Evolutionary conservation across 2,329 filamentous ascomycete genomes (phyloP).

Genomic region (Monosporascus sp.): DNA sequence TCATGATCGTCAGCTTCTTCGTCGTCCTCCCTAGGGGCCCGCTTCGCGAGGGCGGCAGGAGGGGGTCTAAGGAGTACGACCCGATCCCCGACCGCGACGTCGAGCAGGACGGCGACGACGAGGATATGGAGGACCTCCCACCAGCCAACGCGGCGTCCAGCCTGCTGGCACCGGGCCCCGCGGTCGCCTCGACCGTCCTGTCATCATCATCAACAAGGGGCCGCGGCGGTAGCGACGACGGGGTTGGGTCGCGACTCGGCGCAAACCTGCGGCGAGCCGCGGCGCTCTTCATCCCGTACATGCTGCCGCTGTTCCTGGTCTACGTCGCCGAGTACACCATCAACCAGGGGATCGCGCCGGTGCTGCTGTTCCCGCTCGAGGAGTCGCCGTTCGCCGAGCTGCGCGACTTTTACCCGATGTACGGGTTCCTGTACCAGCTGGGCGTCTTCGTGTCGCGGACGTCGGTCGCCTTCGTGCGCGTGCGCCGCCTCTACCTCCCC

Average conservation of each 20-base stretch:
- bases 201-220: constrained; percentile 21
- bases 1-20: constrained; percentile 89
- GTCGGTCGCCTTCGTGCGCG: constrained; percentile 78
- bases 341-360: constrained; percentile 90
- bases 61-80: constrained; percentile 45
- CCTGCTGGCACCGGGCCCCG: constrained; percentile 40
- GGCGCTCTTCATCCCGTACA: constrained; percentile 69
- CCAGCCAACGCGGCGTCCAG: constrained; percentile 39
- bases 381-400: constrained; percentile 73
- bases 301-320: constrained; percentile 86
- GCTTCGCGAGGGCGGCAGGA: constrained; percentile 39
- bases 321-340: constrained; percentile 97
- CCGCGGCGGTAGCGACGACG: constrained; percentile 13
- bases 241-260: constrained; percentile 28
- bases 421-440: constrained; percentile 89
- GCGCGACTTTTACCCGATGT: constrained; percentile 89
- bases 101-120: constrained; percentile 29
- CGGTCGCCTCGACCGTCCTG: constrained; percentile 31
- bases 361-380: constrained; percentile 75
- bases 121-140: constrained; percentile 29
- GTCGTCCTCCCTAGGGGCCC: constrained; percentile 65
- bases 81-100: constrained; percentile 39
- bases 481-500: constrained; percentile 76
- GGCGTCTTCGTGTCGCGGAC: constrained; percentile 94
- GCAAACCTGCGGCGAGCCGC: constrained; percentile 60